Percentiles rank a stretch among this genome's conserved stretches.
phyloP scores from a whole-genome alignment of 441 rosid species.

The Gossypium davidsonii region DNA sequence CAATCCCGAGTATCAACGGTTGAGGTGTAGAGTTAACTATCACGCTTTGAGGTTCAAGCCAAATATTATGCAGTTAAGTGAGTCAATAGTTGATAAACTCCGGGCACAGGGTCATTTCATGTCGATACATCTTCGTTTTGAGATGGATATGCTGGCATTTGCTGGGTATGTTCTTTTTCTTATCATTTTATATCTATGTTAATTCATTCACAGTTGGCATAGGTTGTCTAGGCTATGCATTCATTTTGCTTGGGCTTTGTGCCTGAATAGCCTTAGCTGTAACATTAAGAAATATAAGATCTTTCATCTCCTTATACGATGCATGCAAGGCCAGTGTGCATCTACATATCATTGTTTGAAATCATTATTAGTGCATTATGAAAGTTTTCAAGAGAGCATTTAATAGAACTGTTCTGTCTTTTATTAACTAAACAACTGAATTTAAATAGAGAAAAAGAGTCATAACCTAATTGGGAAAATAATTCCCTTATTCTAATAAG shows the following conservation, averaged over 20 bases:
- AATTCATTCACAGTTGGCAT: not conserved
- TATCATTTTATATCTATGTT: not conserved
- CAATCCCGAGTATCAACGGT: slow-evolving; percentile 74
- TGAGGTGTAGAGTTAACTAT: slow-evolving; percentile 83
- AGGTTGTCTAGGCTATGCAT: not conserved
- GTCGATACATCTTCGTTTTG: slow-evolving; percentile 97
- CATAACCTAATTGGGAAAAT: too few species aligned
- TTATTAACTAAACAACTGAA: too few species aligned
- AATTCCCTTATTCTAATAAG: too few species aligned
- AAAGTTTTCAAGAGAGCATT: too few species aligned
- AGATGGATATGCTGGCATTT: slow-evolving; percentile 98
- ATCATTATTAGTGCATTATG: too few species aligned
- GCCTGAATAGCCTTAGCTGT: not conserved
- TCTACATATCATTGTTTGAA: not conserved
- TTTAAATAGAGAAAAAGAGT: too few species aligned
- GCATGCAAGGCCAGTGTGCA: not conserved
- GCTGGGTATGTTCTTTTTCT: slow-evolving; percentile 66
- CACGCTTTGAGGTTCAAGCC: slow-evolving; percentile 96
- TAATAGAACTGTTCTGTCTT: too few species aligned
- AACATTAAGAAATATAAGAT: not conserved
- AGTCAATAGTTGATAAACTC: slow-evolving; percentile 81
- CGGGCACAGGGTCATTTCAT: slow-evolving; percentile 91
- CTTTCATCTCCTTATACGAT: not conserved
- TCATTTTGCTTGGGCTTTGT: not conserved
- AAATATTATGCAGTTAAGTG: slow-evolving; percentile 76